Evolutionary conservation across 1,284 basidiomycete species (phyloP).

Genomic region (Boletus mariae): DNA sequence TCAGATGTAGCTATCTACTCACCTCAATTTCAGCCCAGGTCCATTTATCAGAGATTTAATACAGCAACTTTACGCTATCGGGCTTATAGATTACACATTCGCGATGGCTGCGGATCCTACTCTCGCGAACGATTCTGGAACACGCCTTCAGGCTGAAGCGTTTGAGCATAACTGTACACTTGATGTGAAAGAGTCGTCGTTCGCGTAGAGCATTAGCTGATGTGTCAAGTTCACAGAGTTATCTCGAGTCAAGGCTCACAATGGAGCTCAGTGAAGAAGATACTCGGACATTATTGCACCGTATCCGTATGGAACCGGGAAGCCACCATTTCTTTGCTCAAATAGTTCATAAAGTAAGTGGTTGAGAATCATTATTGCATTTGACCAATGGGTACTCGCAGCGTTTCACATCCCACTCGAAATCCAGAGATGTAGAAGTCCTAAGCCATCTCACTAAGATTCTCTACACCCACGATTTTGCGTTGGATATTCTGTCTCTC

Average conservation of each 20-base stretch:
- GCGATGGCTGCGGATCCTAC: conserved; percentile 49
- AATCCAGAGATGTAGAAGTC: conserved; percentile 58
- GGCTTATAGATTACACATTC: conserved; percentile 53
- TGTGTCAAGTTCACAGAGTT: conserved; percentile 39
- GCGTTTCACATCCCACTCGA: conserved; percentile 52
- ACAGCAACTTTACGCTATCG: conserved; percentile 50
- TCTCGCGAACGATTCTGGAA: conserved; percentile 45
- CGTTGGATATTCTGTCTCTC: conserved; percentile 68
- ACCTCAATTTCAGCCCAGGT: conserved; percentile 33
- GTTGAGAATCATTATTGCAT: neutral
- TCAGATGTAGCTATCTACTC: conserved; percentile 2
- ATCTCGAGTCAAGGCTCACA: conserved; percentile 58
- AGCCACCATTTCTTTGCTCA: conserved; percentile 58
- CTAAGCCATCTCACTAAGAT: conserved; percentile 64
- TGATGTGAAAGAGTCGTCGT: conserved; percentile 37
- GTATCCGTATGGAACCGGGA: conserved; percentile 57
- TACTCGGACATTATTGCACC: conserved; percentile 45
- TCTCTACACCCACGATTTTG: conserved; percentile 52
- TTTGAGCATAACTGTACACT: conserved; percentile 53
- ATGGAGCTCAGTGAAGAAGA: conserved; percentile 54
- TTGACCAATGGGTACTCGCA: conserved; percentile 26
- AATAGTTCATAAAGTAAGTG: conserved; percentile 53
- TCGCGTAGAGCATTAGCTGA: conserved; percentile 1
- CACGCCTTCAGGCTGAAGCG: conserved; percentile 53
- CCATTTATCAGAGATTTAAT: conserved; percentile 56